Conservation (phyloP, 2,329 filamentous ascomycete genomes). For the Pseudogymnoascus sp. region DNA sequence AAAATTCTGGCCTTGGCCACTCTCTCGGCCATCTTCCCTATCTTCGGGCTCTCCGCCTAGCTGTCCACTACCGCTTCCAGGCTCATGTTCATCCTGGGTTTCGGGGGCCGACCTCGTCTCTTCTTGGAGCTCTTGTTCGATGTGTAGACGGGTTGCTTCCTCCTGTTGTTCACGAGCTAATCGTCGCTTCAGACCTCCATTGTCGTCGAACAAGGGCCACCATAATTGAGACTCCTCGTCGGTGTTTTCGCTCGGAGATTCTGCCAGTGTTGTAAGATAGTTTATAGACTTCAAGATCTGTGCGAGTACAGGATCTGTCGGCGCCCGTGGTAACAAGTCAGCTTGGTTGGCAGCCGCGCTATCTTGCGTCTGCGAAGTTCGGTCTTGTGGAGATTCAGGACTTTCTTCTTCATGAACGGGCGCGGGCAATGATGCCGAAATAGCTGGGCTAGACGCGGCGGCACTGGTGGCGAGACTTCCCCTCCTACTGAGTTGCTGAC, state of each 20-base stretch:
- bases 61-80: constrained; percentile 75
- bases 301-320: constrained; percentile 27
- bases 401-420: constrained; percentile 43
- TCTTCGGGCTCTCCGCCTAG: constrained; percentile 91
- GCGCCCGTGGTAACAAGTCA: constrained; percentile 16
- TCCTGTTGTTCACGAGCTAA: constrained; percentile 49
- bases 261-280: constrained; percentile 25
- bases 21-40: constrained; percentile 47
- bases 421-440: constrained; percentile 50
- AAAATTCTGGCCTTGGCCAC: constrained; percentile 34
- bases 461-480: constrained; percentile 76
- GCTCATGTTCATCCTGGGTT: constrained; percentile 60
- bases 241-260: not conserved
- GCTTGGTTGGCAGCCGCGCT: constrained; percentile 10
- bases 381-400: constrained; percentile 27
- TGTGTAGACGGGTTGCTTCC: constrained; percentile 47
- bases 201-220: constrained; percentile 67
- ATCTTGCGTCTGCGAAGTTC: constrained; percentile 12
- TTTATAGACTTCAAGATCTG: constrained; percentile 39
- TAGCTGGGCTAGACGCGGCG: constrained; percentile 73
- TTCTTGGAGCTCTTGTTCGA: constrained; percentile 47
- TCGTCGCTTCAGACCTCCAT: constrained; percentile 74
- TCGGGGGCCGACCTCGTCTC: constrained; percentile 40
- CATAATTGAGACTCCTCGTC: constrained; percentile 24
- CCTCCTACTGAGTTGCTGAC: constrained; percentile 57